Evolutionary conservation across 2,329 filamentous ascomycete species (phyloP), one percentile per base, ranked within the genome.

Genomic region (Fusarium guadeloupense): DNA sequence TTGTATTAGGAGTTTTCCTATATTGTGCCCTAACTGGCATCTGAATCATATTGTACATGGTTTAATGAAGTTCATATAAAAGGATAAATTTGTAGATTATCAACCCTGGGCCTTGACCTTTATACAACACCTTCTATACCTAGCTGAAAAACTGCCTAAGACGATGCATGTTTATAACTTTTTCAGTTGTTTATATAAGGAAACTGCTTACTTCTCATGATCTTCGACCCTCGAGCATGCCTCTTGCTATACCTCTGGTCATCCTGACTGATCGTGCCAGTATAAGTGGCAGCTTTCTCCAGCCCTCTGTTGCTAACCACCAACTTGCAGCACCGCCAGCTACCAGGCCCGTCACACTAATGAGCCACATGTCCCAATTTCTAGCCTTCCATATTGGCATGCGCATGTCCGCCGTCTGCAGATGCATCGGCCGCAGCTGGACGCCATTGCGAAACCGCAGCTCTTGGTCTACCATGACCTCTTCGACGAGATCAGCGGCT

Each of bases 391-490:
- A 78, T 6, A 53, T 33, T 0, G 76, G 68, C 76, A 80, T 80
- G 14, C 78, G 69, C 58, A 71, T 71, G 54, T 80, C 77, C 0
- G 78, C 77, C 3, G 77, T 80, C 64, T 80, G 75, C 10, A 80
- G 66, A 55, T 81, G 77, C 74, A 78, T 79, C 2, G 76, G 75
- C 1, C 70, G 64, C 3, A 68, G 38, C 46, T 67, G 64, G 6
- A 35, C 19, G 17, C 48, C 68, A 2, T 60, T 57, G 2, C 47
- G 50, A 34, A 68, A 50, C 1, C 70, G 45, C 6, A 70, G 60
- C 37, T 74, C 70, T 35, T 71, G 64, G 38, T 80, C 78, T 21
- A 72, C 71, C 57, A 80, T 67, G 12, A 79, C 59, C 57, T 81
- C 78, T 47, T 80, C 78, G 7, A 80, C 64, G 6, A 80, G 66